Percentiles rank a stretch among this genome's conserved stretches.
Evolutionary conservation across 2,329 filamentous ascomycete genomes (phyloP).

Genomic region (Pyricularia grisea): DNA sequence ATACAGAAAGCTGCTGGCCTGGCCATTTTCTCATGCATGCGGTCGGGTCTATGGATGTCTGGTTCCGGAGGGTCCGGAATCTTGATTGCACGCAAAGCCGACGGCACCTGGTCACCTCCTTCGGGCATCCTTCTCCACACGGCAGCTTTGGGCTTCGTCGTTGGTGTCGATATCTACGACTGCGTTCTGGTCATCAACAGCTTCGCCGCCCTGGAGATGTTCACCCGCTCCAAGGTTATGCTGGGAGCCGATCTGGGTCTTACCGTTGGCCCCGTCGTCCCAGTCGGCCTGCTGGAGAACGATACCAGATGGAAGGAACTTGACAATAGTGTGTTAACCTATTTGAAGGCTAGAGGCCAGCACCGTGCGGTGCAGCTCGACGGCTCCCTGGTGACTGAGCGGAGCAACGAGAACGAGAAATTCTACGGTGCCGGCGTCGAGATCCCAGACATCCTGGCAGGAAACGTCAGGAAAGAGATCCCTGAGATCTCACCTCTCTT

Average conservation of each 20-base stretch:
- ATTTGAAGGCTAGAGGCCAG: conserved; percentile 49
- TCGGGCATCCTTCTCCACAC: conserved; percentile 89
- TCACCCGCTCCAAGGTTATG: conserved; percentile 69
- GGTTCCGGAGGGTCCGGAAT: conserved; percentile 87
- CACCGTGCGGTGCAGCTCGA: conserved; percentile 44
- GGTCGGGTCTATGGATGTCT: conserved; percentile 83
- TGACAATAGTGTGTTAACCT: conserved; percentile 45
- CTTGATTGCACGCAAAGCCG: conserved; percentile 71
- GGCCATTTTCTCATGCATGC: conserved; percentile 93
- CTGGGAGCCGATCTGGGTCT: conserved; percentile 29
- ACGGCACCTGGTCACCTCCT: conserved; percentile 61
- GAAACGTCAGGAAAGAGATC: conserved; percentile 43
- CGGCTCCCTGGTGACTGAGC: conserved; percentile 47
- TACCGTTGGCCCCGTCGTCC: conserved; percentile 45
- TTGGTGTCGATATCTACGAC: conserved; percentile 92
- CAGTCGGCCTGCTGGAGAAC: conserved; percentile 40
- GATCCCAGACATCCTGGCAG: conserved; percentile 47
- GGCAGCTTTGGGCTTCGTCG: conserved; percentile 76
- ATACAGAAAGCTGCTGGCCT: conserved; percentile 84
- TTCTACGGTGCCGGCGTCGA: conserved; percentile 38
- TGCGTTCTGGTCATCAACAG: conserved; percentile 91
- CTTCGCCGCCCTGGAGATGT: conserved; percentile 71
- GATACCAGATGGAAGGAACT: conserved; percentile 40
- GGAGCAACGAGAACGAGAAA: conserved; percentile 49
- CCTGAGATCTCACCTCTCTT: conserved; percentile 53